Base-by-base conservation (phyloP, 1,284 basidiomycete species). In the Acaromyces ingoldii region DNA sequence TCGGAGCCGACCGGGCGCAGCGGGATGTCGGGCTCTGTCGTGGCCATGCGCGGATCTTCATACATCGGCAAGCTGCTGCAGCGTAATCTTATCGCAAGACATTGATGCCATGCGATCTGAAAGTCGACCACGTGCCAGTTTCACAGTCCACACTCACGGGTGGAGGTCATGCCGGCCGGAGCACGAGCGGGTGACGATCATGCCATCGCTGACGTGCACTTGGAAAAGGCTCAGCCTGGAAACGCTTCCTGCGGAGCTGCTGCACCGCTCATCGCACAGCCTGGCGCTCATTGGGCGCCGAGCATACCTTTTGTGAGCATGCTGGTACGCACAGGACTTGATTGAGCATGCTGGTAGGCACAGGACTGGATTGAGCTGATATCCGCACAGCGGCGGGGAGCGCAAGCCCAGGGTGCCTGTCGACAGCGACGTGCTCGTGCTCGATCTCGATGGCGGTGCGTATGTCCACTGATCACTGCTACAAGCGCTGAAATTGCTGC, bases 401-500 rank as follows among this genome's bases (percentile, higher is more conserved):
- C 65, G 72, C 39, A 72, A 70, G 46, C 78, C 80, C 0, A 74
- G 79, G 34, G 62, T 64, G 17, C 80, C 80, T 2, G 74, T 80
- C 19, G 67, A 67, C 25, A 54, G 53, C 10, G 46, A 58, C 17
- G 34, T 76, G 4, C 47, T 54, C 21, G 48, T 45, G 10, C 31
- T 75, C 51, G 25, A 24, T 24, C 25, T 53, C 25, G 22, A 43
- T 11, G 37, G 37, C 37, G 37, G 37, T 38, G 37, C 17, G 37
- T 38, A 9, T 9, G 6, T 19, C 2, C 1, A 38, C 47, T 3
- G 15, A 15, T 21, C 25, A 10, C 39, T 26, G 2, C 9, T 13
- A 28, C 37, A 9, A 39, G 11, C 22, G 10, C 9, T 10, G 3
- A 1, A 26, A 15, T 22, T 10, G 21, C 19, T 15, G 21, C 52